Evolutionary conservation across 257 asterid genomes (phyloP).

Genomic region (Parsonsia alboflavescens): DNA sequence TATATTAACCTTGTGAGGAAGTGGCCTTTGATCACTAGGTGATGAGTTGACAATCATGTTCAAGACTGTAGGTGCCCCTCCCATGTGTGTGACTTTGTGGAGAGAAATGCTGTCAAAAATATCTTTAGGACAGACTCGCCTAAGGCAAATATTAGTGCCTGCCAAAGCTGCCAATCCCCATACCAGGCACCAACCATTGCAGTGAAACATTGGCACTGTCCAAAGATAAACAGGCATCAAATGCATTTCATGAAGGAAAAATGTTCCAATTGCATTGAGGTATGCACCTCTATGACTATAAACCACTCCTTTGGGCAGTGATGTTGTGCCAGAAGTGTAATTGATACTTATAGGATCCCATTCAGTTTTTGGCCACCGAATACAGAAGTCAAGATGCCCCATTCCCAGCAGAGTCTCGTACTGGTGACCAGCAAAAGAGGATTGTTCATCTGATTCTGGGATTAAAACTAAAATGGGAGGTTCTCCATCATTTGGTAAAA

Average conservation of each 20-base stretch:
- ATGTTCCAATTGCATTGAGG: conserved; percentile 28
- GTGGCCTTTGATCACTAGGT: conserved; percentile 14
- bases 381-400: conserved; percentile 15
- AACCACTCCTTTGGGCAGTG: conserved; percentile 39
- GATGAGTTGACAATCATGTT: conserved; percentile 34
- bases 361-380: conserved; percentile 32
- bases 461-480: conserved; percentile 26
- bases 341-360: conserved; percentile 35
- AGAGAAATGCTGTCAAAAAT: conserved; percentile 24
- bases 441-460: conserved; percentile 14
- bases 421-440: conserved; percentile 12
- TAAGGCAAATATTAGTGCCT: conserved; percentile 34
- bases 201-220: conserved; percentile 44
- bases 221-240: conserved; percentile 35
- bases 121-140: conserved; percentile 25
- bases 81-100: conserved; percentile 35
- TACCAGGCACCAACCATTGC: conserved; percentile 34
- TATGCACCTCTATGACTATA: conserved; percentile 40
- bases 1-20: conserved; percentile 29
- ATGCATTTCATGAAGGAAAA: conserved; percentile 29
- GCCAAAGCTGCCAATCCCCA: conserved; percentile 40
- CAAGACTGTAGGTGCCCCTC: conserved; percentile 38
- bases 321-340: conserved; percentile 40
- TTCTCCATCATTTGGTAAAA: conserved; percentile 5
- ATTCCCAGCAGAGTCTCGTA: conserved; percentile 27